These are phyloP conservation scores for Diversispora eburnea DNA, from an alignment of 192 early-diverging fungal species.

Conservation along the genomic window DNA sequence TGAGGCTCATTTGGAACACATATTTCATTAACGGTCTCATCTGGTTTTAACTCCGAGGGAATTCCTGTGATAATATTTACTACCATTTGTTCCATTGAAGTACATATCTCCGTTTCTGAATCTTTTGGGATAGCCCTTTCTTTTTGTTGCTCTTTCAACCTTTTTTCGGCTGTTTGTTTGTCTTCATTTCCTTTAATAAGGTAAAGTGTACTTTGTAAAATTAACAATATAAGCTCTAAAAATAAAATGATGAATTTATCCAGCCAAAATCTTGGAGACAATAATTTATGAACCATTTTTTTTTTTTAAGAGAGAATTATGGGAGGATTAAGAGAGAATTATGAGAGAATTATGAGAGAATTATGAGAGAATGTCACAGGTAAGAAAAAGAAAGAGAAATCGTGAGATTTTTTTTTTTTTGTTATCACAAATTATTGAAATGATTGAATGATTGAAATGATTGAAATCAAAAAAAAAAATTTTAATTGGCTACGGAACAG, in stretches of 20 bases:
- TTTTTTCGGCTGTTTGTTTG: background rate
- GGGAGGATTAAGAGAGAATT: too few species aligned
- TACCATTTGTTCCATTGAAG: background rate
- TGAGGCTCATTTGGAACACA: background rate
- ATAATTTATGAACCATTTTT: constrained; percentile 5
- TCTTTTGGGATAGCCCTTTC: background rate
- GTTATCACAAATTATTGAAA: too few species aligned
- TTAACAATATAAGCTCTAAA: constrained; percentile 6
- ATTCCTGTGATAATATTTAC: background rate
- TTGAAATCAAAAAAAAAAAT: too few species aligned
- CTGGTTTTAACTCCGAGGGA: constrained; percentile 9
- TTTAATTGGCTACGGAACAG: too few species aligned
- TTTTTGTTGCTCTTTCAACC: background rate
- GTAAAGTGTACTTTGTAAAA: background rate
- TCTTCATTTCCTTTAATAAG: constrained; percentile 5
- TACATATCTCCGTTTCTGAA: background rate
- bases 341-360: background rate
- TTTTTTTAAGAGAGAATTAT: background rate
- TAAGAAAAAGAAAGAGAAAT: too few species aligned
- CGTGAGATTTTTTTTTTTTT: too few species aligned
- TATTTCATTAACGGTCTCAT: background rate
- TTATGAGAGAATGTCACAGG: too few species aligned
- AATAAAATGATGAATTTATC: background rate
- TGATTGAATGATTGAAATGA: too few species aligned
- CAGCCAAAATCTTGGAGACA: constrained; percentile 1